Evolutionary conservation across 805 yeast genomes (phyloP).

Genomic region (Ascoidea tarda): DNA sequence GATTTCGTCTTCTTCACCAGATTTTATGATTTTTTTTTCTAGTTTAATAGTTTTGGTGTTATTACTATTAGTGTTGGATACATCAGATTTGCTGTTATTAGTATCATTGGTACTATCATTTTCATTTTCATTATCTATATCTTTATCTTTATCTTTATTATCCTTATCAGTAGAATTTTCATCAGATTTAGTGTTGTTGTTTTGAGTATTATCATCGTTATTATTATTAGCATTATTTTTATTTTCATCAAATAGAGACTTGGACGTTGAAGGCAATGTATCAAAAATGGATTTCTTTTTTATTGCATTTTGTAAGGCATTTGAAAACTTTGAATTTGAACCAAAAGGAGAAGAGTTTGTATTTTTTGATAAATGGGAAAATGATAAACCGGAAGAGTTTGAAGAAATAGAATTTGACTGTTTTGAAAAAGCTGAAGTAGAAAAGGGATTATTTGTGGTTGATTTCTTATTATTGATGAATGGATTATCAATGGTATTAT

Average conservation of each 20-base stretch:
- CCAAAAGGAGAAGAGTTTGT: conserved; percentile 24
- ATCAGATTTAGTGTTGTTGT: conserved; percentile 14
- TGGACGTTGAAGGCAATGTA: conserved; percentile 8
- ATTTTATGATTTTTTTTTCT: conserved; percentile 42
- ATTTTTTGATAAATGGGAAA: conserved; percentile 5
- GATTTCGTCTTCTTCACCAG: conserved; percentile 86
- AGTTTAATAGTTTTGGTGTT: conserved; percentile 36
- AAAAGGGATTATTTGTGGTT: conserved; percentile 17
- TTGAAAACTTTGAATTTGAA: conserved; percentile 29
- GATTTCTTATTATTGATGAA: conserved; percentile 1
- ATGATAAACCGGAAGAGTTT: conserved; percentile 8
- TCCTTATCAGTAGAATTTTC: conserved; percentile 17
- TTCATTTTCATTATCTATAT: too few relatives aligned
- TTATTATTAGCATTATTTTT: conserved; percentile 12
- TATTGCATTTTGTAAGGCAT: conserved; percentile 40
- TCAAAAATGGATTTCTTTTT: conserved; percentile 47
- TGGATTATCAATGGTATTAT: conserved; percentile 8
- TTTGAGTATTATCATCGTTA: conserved; percentile 9
- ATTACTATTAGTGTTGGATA: background rate
- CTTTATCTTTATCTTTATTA: background rate
- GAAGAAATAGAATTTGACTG: conserved; percentile 2
- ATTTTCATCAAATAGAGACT: conserved; percentile 13
- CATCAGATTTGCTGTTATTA: too few relatives aligned
- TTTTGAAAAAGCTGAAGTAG: conserved; percentile 12
- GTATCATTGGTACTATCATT: too few relatives aligned